A percentile compares a stretch with the other conserved stretches of the same genome.
phyloP scores from a whole-genome alignment of 2,329 filamentous ascomycete genomes.

The Penicillium expansum region DNA sequence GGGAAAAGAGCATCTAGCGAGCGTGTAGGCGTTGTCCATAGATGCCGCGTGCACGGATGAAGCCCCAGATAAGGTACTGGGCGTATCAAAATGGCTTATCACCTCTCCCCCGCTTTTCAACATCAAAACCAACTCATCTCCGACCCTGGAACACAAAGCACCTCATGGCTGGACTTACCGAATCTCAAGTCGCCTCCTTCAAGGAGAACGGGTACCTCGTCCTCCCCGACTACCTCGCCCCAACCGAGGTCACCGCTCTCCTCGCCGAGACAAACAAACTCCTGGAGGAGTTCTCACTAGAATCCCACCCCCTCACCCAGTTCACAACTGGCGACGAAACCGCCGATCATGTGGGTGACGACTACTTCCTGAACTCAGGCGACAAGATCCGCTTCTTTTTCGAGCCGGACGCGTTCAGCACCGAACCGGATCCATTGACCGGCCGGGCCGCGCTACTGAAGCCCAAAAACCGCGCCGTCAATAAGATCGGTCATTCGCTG shows the following conservation, averaged over 20 bases:
- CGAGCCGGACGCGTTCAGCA: constrained; percentile 80
- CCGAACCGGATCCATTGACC: constrained; percentile 40
- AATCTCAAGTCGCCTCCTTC: constrained; percentile 70
- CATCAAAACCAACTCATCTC: background rate
- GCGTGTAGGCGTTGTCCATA: background rate
- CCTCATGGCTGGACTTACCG: constrained; percentile 58
- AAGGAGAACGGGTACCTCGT: constrained; percentile 84
- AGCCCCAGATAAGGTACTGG: constrained; percentile 9
- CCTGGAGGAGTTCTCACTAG: constrained; percentile 72
- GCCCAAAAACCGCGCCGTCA: constrained; percentile 81
- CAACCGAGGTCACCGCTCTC: constrained; percentile 63
- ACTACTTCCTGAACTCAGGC: constrained; percentile 86
- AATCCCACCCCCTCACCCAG: constrained; percentile 84
- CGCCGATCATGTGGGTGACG: constrained; percentile 80
- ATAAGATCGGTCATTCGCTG: constrained; percentile 80
- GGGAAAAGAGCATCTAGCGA: background rate
- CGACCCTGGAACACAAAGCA: background rate
- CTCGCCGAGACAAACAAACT: constrained; percentile 72
- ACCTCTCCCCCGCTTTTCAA: constrained; percentile 19
- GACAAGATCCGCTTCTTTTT: constrained; percentile 97
- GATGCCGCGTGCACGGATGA: background rate
- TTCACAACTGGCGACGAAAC: constrained; percentile 78
- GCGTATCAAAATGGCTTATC: constrained; percentile 21
- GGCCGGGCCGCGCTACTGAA: constrained; percentile 63
- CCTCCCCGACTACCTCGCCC: constrained; percentile 71